Percentiles rank a stretch among this genome's conserved stretches.
Conservation (phyloP, 2,329 filamentous ascomycete species). For the Periconia sp. region DNA sequence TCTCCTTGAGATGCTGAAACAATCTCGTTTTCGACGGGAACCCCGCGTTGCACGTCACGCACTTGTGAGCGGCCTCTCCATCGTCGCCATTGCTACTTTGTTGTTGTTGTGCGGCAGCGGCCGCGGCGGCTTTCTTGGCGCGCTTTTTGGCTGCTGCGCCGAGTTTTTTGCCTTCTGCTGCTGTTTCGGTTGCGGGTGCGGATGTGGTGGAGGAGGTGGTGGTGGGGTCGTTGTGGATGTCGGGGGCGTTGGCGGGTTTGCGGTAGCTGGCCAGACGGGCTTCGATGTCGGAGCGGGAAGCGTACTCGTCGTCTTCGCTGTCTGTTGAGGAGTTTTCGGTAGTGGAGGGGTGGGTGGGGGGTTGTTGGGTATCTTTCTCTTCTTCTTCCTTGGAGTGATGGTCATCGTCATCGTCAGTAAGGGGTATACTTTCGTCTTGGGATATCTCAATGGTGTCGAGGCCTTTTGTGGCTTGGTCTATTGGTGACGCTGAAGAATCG, state of each 20-base stretch:
- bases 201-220: slow-evolving; percentile 4
- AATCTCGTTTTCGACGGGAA: slow-evolving; percentile 76
- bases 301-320: slow-evolving; percentile 40
- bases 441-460: slow-evolving; percentile 12
- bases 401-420: slow-evolving; percentile 8
- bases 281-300: slow-evolving; percentile 40
- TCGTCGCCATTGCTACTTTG: slow-evolving; percentile 29
- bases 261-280: slow-evolving; percentile 28
- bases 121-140: slow-evolving; percentile 46
- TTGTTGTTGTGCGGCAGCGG: slow-evolving; percentile 24
- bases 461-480: background rate
- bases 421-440: background rate
- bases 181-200: slow-evolving; percentile 2
- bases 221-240: slow-evolving; percentile 8
- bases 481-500: slow-evolving; percentile 1
- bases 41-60: slow-evolving; percentile 73
- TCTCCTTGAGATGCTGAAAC: slow-evolving; percentile 70
- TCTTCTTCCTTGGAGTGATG: background rate
- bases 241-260: slow-evolving; percentile 1
- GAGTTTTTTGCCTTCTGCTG: slow-evolving; percentile 36
- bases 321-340: slow-evolving; percentile 18
- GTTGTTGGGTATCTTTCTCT: background rate
- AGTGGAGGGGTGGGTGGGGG: slow-evolving; percentile 5
- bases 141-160: slow-evolving; percentile 54
- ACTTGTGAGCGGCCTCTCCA: slow-evolving; percentile 59